Conservation (phyloP, 371 early-diverging fungal genomes). For the Batrachochytrium dendrobatidis region DNA sequence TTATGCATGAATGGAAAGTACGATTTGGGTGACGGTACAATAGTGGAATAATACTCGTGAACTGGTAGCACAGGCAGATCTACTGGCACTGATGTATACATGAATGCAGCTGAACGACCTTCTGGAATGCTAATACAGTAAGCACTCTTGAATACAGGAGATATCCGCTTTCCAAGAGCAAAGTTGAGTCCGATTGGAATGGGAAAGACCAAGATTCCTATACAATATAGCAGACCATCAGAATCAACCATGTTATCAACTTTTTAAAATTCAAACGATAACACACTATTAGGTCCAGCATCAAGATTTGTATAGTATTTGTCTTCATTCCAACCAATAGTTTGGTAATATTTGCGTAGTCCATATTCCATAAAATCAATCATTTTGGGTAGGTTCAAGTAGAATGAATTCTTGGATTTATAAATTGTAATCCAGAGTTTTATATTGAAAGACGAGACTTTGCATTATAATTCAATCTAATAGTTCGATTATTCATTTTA, state of each 20-base stretch:
- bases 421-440: slow-evolving; percentile 9
- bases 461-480: no score
- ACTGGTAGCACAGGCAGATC: slow-evolving; percentile 23
- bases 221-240: background rate
- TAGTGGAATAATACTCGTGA: background rate
- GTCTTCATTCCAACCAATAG: slow-evolving; percentile 68
- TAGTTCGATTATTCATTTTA: no score
- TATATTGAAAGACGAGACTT: no score
- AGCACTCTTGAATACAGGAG: slow-evolving; percentile 65
- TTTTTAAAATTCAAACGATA: slow-evolving; percentile 3
- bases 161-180: slow-evolving; percentile 63
- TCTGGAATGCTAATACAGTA: slow-evolving; percentile 62
- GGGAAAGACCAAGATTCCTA: slow-evolving; percentile 47
- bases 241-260: no score
- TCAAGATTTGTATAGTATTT: slow-evolving; percentile 71
- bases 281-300: slow-evolving; percentile 53
- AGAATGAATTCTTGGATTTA: background rate
- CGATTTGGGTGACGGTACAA: no score
- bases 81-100: slow-evolving; percentile 68
- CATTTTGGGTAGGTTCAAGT: no score
- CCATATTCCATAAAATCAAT: slow-evolving; percentile 80
- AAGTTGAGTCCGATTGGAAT: slow-evolving; percentile 66
- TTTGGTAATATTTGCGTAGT: slow-evolving; percentile 65
- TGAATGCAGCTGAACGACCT: slow-evolving; percentile 70
- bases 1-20: no score